A percentile compares a stretch with the other conserved stretches of the same genome.
Conservation (phyloP, 176 grass and related monocot genomes). For the Lolium perenne region DNA sequence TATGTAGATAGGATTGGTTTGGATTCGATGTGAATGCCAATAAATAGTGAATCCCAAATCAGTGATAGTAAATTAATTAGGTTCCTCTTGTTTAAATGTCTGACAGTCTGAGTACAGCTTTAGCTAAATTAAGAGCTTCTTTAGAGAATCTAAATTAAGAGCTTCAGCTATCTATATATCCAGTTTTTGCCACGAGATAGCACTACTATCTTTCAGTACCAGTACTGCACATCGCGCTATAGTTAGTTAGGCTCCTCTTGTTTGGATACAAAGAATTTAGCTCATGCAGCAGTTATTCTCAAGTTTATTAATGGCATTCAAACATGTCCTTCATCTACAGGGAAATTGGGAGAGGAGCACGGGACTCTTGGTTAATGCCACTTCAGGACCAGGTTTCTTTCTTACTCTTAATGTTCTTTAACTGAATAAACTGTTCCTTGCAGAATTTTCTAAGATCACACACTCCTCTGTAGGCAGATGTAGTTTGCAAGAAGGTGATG, state of each 20-base stretch:
- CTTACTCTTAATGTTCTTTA: constrained; percentile 17
- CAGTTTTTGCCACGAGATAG: neutral
- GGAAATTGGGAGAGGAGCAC: constrained; percentile 79
- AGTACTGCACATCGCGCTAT: neutral
- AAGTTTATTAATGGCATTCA: constrained; percentile 39
- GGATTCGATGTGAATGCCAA: neutral
- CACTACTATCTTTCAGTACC: neutral
- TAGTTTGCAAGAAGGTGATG: constrained; percentile 89
- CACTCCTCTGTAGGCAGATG: constrained; percentile 63
- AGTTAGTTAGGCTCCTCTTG: neutral
- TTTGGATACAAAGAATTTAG: neutral
- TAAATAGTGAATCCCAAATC: neutral
- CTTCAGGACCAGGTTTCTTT: constrained; percentile 79
- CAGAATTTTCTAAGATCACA: constrained; percentile 30
- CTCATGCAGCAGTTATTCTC: neutral
- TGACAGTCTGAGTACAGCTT: neutral
- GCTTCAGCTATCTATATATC: neutral
- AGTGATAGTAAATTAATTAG: neutral
- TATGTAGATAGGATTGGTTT: neutral
- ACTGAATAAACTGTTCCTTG: constrained; percentile 13
- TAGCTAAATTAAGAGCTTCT: constrained; percentile 8
- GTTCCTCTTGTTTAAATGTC: neutral
- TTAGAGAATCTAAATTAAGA: neutral
- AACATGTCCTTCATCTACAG: constrained; percentile 45
- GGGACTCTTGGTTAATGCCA: constrained; percentile 90